Conservation (phyloP, 2,329 filamentous ascomycete genomes). For the Fusarium euwallaceae region DNA sequence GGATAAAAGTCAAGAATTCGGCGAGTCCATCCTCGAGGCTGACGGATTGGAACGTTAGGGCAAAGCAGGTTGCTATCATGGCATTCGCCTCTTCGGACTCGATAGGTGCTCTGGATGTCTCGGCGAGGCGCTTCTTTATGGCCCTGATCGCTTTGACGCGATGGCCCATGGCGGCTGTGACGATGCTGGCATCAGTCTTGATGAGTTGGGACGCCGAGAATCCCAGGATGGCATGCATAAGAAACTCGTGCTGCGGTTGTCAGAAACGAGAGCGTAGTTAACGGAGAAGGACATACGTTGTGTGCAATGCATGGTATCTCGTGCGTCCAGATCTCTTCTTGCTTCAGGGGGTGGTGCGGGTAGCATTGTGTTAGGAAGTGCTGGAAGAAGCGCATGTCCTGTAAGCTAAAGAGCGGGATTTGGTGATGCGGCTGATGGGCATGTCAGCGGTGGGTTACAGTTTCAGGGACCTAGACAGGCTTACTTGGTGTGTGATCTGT, state of each 20-base stretch:
- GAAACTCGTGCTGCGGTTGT: slow-evolving; percentile 67
- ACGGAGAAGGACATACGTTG: slow-evolving; percentile 60
- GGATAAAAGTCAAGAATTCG: slow-evolving; percentile 73
- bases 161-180: slow-evolving; percentile 71
- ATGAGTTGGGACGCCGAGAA: slow-evolving; percentile 76
- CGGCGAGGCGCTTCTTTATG: slow-evolving; percentile 67
- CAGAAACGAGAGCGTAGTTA: not conserved
- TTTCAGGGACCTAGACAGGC: too few relatives aligned
- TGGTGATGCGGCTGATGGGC: slow-evolving; percentile 64
- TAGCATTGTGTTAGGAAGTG: slow-evolving; percentile 73
- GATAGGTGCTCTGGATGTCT: slow-evolving; percentile 56
- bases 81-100: slow-evolving; percentile 69
- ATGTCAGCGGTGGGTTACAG: slow-evolving; percentile 7
- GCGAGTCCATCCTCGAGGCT: slow-evolving; percentile 68
- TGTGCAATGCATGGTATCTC: slow-evolving; percentile 77
- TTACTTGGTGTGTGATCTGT: slow-evolving; percentile 65
- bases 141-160: slow-evolving; percentile 74
- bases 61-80: slow-evolving; percentile 70
- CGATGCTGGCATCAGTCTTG: slow-evolving; percentile 63
- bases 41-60: slow-evolving; percentile 70
- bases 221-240: slow-evolving; percentile 79
- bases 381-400: slow-evolving; percentile 78
- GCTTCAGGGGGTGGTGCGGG: slow-evolving; percentile 74
- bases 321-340: slow-evolving; percentile 75
- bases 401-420: slow-evolving; percentile 69